Conservation (phyloP, 2,329 filamentous ascomycete genomes). For the Alternaria viburni region DNA sequence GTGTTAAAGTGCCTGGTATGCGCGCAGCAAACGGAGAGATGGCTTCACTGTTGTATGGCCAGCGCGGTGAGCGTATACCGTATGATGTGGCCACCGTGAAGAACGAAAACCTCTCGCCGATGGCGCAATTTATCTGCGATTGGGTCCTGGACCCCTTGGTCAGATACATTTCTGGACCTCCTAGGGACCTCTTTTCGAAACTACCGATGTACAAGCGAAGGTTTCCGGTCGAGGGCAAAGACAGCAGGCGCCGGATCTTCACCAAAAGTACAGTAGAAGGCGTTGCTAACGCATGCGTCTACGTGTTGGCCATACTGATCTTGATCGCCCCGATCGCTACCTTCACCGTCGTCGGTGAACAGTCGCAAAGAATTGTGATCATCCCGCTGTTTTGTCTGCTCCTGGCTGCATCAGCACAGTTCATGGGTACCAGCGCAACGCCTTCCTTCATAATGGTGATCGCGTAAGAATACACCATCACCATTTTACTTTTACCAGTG, state of each 20-base stretch:
- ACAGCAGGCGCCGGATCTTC: neutral
- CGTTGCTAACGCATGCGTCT: neutral
- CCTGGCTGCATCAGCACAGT: neutral
- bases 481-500: neutral
- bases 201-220: neutral
- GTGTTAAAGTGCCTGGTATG: neutral
- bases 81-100: neutral
- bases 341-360: neutral
- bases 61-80: neutral
- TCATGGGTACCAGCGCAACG: neutral
- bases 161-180: neutral
- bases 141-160: constrained; percentile 1
- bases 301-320: constrained; percentile 1
- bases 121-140: neutral
- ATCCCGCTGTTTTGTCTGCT: constrained; percentile 7
- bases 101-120: neutral
- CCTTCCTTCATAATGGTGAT: neutral
- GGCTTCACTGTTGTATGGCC: neutral
- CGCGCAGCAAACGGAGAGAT: constrained; percentile 9
- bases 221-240: neutral
- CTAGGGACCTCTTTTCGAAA: neutral
- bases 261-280: neutral
- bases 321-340: constrained; percentile 4
- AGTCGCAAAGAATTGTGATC: neutral
- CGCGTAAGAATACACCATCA: neutral